These are phyloP conservation scores for Poa annua DNA, from an alignment of 176 grass and related monocot species.

Conservation along the genomic window DNA sequence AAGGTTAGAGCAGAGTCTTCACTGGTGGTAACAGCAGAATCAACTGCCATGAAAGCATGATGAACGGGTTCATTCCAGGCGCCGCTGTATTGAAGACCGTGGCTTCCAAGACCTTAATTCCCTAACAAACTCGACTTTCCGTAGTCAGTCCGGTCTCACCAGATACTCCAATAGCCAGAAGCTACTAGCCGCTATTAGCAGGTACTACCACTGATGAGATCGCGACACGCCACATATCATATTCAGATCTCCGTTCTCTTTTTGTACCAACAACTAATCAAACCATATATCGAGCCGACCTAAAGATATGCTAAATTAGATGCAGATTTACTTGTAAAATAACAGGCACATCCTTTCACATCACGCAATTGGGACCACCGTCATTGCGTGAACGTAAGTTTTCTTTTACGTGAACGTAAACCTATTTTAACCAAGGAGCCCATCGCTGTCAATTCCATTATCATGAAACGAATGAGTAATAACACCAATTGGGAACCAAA, in stretches of 20 bases:
- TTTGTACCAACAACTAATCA: conserved; percentile 6
- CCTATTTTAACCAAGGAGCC: background rate
- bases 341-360: background rate
- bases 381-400: background rate
- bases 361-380: background rate
- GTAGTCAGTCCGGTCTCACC: background rate
- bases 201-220: no score
- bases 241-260: background rate
- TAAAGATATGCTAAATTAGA: background rate
- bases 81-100: conserved; percentile 17
- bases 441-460: background rate
- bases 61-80: conserved; percentile 14
- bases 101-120: no score
- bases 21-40: no score
- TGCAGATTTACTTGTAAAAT: background rate
- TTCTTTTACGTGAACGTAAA: no score
- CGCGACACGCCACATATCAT: background rate
- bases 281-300: conserved; percentile 1
- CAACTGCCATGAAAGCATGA: background rate
- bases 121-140: background rate
- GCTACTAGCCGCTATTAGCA: background rate
- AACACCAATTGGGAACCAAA: no score
- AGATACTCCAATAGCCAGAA: background rate
- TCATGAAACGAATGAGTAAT: no score
- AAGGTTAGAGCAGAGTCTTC: no score